Base-by-base conservation (phyloP, 1,284 basidiomycete genomes). In the Crocinoboletus sp. region DNA sequence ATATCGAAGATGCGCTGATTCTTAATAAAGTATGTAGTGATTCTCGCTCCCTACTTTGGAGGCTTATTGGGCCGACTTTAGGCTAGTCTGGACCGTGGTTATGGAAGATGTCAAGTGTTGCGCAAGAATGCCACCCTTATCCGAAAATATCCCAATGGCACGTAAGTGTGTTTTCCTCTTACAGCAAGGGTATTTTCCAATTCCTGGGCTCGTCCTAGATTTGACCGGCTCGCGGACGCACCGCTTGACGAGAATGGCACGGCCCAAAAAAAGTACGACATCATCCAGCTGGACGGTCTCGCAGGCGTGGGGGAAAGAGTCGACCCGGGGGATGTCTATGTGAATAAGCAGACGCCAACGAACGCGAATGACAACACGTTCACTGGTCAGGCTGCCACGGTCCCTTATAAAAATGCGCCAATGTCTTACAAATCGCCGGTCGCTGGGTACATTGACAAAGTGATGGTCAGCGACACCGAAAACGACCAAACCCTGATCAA, bases 1-100 rank as follows among this genome's bases (percentile, higher is more conserved):
- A 99, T 76, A 99, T 99, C 52, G 96, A 99, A 69, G 96, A 99
- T 69, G 96, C 96, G 1, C 74, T 99, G 45, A 96, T 99, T 59
- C 72, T 97, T 47, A 99, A 99, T 69, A 93, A 89, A 74, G 89
- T 84, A 34, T 23, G 69, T 38, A 38, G 16, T 30, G 40, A 15
- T 28, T 46, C 25, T n/a, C 13, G 20, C 36, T 29, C 22, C 31
- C 38, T 36, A n/a, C 48, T 43, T 38, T 33, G n/a, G 38, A 28
- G 13, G 27, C 48, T 54, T 19, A 51, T 39, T 7, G n/a, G 34
- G 6, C 27, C 11, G 32, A 29, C 27, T 48, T 23, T 51, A 93
- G 80, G 91, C 94, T 12, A 94, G 90, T 60, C 74, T 98, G 44
- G 96, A 99, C 71, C 84, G 96, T 48, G 96, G 96, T 3, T 99